These are phyloP conservation scores for Blastobotrys persicus DNA, from an alignment of 1,139 yeast genomes.

Conservation along the genomic window DNA sequence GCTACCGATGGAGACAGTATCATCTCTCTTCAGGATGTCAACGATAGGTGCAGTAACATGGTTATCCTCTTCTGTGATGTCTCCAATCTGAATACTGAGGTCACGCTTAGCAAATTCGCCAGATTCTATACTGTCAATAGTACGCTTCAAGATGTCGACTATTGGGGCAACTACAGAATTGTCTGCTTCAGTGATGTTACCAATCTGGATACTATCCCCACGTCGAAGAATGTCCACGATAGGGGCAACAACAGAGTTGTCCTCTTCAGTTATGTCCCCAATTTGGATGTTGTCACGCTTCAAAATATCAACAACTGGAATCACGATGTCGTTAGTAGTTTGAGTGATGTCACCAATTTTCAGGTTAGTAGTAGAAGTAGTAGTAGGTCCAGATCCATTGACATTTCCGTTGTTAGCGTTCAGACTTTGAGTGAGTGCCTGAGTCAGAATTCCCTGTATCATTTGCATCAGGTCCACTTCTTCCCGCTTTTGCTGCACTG, in stretches of 20 bases:
- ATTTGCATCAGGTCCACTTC: not conserved
- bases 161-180: slow-evolving; percentile 2
- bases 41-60: not conserved
- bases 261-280: slow-evolving; percentile 3
- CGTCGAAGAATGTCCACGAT: slow-evolving; percentile 2
- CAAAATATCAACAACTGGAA: slow-evolving; percentile 4
- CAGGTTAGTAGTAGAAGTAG: slow-evolving; percentile 3
- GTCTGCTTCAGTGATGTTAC: not conserved
- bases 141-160: slow-evolving; percentile 4
- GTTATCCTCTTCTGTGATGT: not conserved
- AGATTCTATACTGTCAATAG: too few relatives aligned
- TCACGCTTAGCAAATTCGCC: slow-evolving; percentile 2
- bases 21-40: not conserved
- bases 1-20: not conserved
- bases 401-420: not conserved
- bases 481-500: slow-evolving; percentile 1
- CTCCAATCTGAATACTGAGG: not conserved
- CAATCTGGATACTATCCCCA: not conserved
- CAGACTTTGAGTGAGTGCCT: not conserved
- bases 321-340: slow-evolving; percentile 5
- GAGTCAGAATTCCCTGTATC: not conserved
- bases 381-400: not conserved
- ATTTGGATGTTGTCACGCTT: not conserved
- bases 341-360: slow-evolving; percentile 5
- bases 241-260: slow-evolving; percentile 6